These are phyloP conservation scores for Perilla frutescens DNA, from an alignment of 257 asterid species.

Conservation along the genomic window DNA sequence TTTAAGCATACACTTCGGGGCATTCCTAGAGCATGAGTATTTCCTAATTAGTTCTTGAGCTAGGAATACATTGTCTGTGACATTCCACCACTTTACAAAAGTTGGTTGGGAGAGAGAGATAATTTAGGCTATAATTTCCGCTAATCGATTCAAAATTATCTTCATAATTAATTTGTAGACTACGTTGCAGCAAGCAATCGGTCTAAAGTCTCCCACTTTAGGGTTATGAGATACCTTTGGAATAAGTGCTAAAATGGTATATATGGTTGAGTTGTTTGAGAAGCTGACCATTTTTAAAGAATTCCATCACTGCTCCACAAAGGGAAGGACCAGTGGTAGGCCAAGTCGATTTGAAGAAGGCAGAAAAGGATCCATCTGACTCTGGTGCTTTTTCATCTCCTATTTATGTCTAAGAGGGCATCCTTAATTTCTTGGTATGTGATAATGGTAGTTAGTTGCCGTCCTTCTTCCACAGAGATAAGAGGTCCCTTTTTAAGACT, in stretches of 20 bases:
- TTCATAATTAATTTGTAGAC: background rate
- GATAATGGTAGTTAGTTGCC: too few species aligned
- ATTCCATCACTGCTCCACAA: background rate
- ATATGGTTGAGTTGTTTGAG: background rate
- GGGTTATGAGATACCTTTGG: background rate
- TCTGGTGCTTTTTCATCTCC: background rate
- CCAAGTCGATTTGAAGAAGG: background rate
- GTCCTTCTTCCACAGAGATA: too few species aligned
- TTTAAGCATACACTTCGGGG: background rate
- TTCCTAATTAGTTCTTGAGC: background rate
- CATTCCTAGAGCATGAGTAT: background rate
- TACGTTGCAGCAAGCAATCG: background rate
- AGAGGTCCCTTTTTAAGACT: too few species aligned
- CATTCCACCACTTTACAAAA: too few species aligned
- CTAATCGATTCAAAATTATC: background rate
- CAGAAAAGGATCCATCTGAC: background rate
- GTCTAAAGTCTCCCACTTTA: background rate
- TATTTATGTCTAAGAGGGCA: background rate
- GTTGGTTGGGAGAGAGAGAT: too few species aligned
- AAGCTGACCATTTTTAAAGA: background rate
- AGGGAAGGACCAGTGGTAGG: background rate
- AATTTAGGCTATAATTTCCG: too few species aligned
- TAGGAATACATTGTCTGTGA: background rate
- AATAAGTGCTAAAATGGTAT: background rate
- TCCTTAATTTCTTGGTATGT: background rate